Percentiles rank a stretch among this genome's conserved stretches.
These are phyloP conservation scores for Saccharomyces kudriavzevii DNA, from an alignment of 805 yeast species.

Conservation along the genomic window DNA sequence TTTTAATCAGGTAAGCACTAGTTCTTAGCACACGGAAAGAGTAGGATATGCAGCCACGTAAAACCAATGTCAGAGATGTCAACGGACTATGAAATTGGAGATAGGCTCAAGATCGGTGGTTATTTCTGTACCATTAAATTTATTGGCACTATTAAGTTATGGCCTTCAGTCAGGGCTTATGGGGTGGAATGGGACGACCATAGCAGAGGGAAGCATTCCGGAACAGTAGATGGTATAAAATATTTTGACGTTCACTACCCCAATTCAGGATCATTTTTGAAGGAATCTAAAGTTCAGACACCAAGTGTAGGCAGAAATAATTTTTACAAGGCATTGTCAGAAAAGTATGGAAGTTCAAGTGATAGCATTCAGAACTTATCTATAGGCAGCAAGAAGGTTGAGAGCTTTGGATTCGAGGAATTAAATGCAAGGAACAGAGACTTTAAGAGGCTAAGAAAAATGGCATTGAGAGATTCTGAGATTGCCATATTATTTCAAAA, in stretches of 20 bases:
- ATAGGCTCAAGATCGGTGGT: slow-evolving; percentile 33
- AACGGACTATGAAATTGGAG: slow-evolving; percentile 19
- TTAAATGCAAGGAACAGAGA: slow-evolving; percentile 42
- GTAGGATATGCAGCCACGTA: neutral
- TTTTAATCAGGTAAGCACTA: no score
- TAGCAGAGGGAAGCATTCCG: slow-evolving; percentile 64
- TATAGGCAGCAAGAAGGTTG: slow-evolving; percentile 51
- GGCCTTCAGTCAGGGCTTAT: slow-evolving; percentile 50
- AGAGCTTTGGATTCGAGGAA: slow-evolving; percentile 59
- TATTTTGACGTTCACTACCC: slow-evolving; percentile 41
- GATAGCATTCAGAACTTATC: slow-evolving; percentile 28
- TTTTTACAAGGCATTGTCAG: slow-evolving; percentile 44
- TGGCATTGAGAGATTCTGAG: slow-evolving; percentile 35
- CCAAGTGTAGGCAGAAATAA: slow-evolving; percentile 26
- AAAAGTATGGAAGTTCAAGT: slow-evolving; percentile 39
- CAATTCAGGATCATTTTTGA: slow-evolving; percentile 21
- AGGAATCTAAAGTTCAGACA: slow-evolving; percentile 19
- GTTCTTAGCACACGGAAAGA: neutral
- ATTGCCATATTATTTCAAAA: neutral
- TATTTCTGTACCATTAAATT: slow-evolving; percentile 56
- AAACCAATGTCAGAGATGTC: neutral
- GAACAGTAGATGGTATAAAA: slow-evolving; percentile 42
- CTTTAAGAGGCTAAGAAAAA: slow-evolving; percentile 36
- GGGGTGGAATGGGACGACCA: slow-evolving; percentile 87
- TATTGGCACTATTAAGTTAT: slow-evolving; percentile 51